Percentiles rank a stretch among this genome's conserved stretches.
Conservation (phyloP, 129 eudicot species). For the Saposhnikovia divaricata region DNA sequence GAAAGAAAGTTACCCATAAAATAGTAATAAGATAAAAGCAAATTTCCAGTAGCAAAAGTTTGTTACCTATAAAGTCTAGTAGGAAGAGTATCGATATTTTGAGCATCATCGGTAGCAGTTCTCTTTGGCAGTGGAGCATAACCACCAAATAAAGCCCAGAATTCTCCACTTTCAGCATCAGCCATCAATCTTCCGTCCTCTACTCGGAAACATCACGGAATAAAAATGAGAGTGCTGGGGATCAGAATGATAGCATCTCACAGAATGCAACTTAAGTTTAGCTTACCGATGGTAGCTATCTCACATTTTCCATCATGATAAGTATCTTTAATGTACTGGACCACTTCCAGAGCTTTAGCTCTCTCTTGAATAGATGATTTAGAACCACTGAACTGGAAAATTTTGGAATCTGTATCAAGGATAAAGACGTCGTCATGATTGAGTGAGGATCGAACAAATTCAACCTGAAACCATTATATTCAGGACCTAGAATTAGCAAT, state of each 20-base stretch:
- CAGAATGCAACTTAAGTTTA: neutral
- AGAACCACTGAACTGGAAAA: slow-evolving; percentile 83
- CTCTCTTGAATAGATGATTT: slow-evolving; percentile 88
- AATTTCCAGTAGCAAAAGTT: neutral
- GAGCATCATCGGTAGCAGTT: slow-evolving; percentile 32
- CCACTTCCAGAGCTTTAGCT: slow-evolving; percentile 91
- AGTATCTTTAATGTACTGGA: slow-evolving; percentile 73
- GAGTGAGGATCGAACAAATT: slow-evolving; percentile 82
- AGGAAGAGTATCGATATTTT: slow-evolving; percentile 27
- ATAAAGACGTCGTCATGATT: slow-evolving; percentile 77
- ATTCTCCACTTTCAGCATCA: slow-evolving; percentile 92
- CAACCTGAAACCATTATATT: slow-evolving; percentile 43
- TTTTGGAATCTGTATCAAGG: slow-evolving; percentile 67
- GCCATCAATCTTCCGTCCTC: slow-evolving; percentile 93
- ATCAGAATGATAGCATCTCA: neutral
- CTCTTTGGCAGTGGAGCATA: slow-evolving; percentile 94
- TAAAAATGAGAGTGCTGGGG: neutral
- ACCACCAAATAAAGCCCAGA: slow-evolving; percentile 93
- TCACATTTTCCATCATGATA: slow-evolving; percentile 85
- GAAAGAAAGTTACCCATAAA: neutral
- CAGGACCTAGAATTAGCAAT: slow-evolving; percentile 1
- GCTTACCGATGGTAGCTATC: slow-evolving; percentile 73
- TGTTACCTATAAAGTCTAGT: slow-evolving; percentile 58
- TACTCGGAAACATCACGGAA: slow-evolving; percentile 17
- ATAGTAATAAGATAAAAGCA: neutral